Percentiles rank a stretch among this genome's conserved stretches.
Evolutionary conservation across 1,139 yeast genomes (phyloP).

Genomic region (Spencermartinsiella ligniputridi): DNA sequence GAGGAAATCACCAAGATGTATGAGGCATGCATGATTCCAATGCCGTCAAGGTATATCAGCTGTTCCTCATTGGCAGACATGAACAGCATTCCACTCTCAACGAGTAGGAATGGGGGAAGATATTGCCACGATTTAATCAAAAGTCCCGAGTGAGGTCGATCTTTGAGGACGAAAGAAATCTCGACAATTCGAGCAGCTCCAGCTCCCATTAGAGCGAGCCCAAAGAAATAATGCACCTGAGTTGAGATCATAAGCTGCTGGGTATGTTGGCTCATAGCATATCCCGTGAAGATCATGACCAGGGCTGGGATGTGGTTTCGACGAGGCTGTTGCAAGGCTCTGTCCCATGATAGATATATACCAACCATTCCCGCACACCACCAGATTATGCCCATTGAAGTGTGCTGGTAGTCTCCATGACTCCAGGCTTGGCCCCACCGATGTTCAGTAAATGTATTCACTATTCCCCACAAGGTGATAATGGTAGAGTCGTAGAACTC

Average conservation of each 20-base stretch:
- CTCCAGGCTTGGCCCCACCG: constrained; percentile 93
- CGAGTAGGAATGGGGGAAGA: constrained; percentile 72
- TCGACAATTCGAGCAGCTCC: constrained; percentile 74
- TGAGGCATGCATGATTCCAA: constrained; percentile 81
- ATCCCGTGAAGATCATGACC: constrained; percentile 81
- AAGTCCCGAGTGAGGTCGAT: constrained; percentile 37
- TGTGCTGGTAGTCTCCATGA: constrained; percentile 83
- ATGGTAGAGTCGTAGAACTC: constrained; percentile 79
- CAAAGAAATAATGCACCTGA: constrained; percentile 82
- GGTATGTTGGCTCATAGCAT: constrained; percentile 87
- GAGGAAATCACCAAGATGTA: constrained; percentile 70
- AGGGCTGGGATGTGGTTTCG: constrained; percentile 79
- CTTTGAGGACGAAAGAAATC: constrained; percentile 61
- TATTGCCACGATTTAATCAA: constrained; percentile 73
- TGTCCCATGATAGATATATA: constrained; percentile 61
- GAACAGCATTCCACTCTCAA: constrained; percentile 73
- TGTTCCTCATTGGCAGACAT: constrained; percentile 95
- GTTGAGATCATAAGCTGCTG: constrained; percentile 75
- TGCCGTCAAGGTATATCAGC: constrained; percentile 58
- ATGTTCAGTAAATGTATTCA: constrained; percentile 93
- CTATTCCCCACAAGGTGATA: constrained; percentile 86
- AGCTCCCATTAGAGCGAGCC: constrained; percentile 71
- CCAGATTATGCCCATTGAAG: constrained; percentile 95
- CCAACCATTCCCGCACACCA: constrained; percentile 93
- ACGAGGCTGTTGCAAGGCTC: constrained; percentile 37